phyloP scores from a whole-genome alignment of 2,329 filamentous ascomycete species.

The Botrytis aclada region DNA sequence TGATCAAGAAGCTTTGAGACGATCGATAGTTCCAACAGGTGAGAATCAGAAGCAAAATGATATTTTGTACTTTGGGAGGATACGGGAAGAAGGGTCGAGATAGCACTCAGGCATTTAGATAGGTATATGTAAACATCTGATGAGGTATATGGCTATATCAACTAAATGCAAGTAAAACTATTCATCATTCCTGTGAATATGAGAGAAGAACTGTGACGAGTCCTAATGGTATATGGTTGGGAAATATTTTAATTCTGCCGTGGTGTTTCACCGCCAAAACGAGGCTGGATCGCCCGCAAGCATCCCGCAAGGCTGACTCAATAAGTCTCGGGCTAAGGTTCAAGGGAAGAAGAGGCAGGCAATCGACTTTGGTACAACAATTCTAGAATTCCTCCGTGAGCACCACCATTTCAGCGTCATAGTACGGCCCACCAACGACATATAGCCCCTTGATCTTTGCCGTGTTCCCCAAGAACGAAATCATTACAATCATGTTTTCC shows the following conservation, averaged over 20 bases:
- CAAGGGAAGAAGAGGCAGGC: background rate
- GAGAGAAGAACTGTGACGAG: background rate
- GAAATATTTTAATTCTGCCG: background rate
- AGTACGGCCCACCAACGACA: background rate
- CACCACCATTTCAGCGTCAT: background rate
- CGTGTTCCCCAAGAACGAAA: background rate
- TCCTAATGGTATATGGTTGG: background rate
- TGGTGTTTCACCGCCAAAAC: background rate
- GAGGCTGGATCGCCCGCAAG: background rate
- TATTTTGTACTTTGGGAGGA: background rate
- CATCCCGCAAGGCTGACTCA: background rate
- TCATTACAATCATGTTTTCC: slow-evolving; percentile 46
- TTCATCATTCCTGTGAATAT: too few species aligned
- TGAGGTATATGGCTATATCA: background rate
- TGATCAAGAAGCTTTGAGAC: too few species aligned
- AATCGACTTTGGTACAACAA: background rate
- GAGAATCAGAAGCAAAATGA: background rate
- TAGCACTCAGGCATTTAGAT: background rate
- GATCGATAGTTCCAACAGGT: background rate
- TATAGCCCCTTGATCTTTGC: background rate
- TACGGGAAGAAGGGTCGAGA: background rate
- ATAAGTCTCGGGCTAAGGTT: background rate
- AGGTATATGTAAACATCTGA: background rate
- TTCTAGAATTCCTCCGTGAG: background rate
- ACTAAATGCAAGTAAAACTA: background rate